Conservation (phyloP, 2,329 filamentous ascomycete genomes). For the Didymella pinodella region DNA sequence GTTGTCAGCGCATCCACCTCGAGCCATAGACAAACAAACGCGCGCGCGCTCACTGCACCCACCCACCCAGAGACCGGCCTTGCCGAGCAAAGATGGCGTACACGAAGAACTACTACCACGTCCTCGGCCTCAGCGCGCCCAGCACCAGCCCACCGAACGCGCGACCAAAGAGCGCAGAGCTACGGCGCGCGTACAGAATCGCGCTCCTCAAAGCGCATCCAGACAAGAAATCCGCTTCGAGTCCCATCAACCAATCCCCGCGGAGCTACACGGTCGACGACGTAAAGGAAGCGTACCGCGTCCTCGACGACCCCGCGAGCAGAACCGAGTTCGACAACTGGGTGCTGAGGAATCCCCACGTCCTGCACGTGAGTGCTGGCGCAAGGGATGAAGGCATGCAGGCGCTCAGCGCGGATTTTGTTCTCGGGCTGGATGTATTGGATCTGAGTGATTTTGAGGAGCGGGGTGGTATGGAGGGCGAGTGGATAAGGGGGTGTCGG, state of each 20-base stretch:
- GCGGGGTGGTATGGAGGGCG: slow-evolving; percentile 17
- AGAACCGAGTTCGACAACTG: slow-evolving; percentile 55
- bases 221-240: slow-evolving; percentile 55
- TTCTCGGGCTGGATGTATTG: slow-evolving; percentile 63
- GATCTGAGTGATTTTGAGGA: slow-evolving; percentile 62
- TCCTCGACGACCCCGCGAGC: slow-evolving; percentile 55
- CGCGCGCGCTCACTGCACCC: background rate
- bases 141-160: background rate
- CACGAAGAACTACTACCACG: slow-evolving; percentile 43
- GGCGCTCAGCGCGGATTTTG: slow-evolving; percentile 29
- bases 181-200: slow-evolving; percentile 60
- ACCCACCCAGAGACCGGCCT: background rate
- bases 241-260: background rate
- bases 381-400: background rate
- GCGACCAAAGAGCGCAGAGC: slow-evolving; percentile 14
- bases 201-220: slow-evolving; percentile 67
- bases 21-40: background rate
- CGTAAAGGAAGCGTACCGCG: slow-evolving; percentile 66
- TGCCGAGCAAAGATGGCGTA: slow-evolving; percentile 28
- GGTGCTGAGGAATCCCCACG: slow-evolving; percentile 21
- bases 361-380: background rate
- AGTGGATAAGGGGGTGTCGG: slow-evolving; percentile 64
- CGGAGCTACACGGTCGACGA: slow-evolving; percentile 60
- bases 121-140: slow-evolving; percentile 34
- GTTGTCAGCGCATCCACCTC: background rate